Percentiles rank a stretch among this genome's conserved stretches.
Evolutionary conservation across 169 alveolate genomes (phyloP).

Genomic region (Toxoplasma gondii): DNA sequence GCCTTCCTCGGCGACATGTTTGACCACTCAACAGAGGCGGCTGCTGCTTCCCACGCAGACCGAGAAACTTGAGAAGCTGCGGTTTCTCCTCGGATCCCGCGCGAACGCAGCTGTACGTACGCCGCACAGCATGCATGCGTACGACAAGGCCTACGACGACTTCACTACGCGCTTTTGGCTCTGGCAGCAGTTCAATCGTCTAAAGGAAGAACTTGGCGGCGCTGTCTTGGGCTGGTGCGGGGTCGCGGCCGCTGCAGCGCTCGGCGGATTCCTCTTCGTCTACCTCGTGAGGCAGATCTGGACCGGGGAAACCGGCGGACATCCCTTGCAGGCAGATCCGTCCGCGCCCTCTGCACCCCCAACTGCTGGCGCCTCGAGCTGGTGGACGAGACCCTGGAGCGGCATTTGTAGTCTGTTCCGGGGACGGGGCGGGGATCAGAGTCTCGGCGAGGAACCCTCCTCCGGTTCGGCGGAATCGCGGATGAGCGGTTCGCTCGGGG

Average conservation of each 20-base stretch:
- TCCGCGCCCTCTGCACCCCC: not conserved
- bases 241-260: slow-evolving; percentile 24
- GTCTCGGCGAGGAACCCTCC: not conserved
- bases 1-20: not conserved
- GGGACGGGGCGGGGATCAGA: not conserved
- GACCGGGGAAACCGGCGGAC: not conserved
- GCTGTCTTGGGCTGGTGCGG: slow-evolving; percentile 16
- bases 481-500: too few relatives aligned
- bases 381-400: not conserved
- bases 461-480: too few relatives aligned
- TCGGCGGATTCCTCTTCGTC: not conserved
- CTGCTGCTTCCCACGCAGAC: not conserved
- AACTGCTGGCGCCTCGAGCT: not conserved
- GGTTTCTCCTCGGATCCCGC: not conserved
- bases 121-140: slow-evolving; percentile 49
- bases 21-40: slow-evolving; percentile 47
- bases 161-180: slow-evolving; percentile 31
- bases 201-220: not conserved
- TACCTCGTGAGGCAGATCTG: not conserved
- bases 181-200: slow-evolving; percentile 7
- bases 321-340: not conserved
- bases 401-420: not conserved
- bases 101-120: slow-evolving; percentile 62
- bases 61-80: slow-evolving; percentile 44
- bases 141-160: slow-evolving; percentile 43